Evolutionary conservation across 1,284 basidiomycete species (phyloP).

Genomic region (Tilletia horrida): DNA sequence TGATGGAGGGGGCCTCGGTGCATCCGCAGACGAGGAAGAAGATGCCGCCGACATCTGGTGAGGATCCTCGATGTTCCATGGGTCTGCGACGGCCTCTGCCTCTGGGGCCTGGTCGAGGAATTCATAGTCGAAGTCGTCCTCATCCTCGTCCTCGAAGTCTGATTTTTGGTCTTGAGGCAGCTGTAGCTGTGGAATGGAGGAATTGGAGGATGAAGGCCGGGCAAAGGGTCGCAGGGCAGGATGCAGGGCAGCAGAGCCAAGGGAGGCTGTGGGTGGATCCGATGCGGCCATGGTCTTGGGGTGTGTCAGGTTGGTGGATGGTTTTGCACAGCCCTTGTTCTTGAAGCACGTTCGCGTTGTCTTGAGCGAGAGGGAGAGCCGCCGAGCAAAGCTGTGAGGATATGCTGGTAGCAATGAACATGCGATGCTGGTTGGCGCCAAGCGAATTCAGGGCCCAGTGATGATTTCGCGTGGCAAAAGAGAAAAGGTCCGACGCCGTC

Average conservation of each 20-base stretch:
- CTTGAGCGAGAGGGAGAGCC: no score
- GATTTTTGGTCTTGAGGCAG: background rate
- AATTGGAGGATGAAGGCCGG: background rate
- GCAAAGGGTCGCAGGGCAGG: slow-evolving; percentile 10
- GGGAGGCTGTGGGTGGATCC: background rate
- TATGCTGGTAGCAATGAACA: no score
- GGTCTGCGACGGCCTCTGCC: no score
- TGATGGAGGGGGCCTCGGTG: background rate
- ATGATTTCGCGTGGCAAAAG: no score
- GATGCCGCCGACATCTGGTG: no score
- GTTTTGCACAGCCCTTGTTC: no score
- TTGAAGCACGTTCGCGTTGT: no score
- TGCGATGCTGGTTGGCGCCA: no score
- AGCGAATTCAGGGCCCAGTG: no score
- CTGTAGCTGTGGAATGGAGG: slow-evolving; percentile 1
- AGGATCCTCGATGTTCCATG: no score
- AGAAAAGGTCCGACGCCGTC: no score
- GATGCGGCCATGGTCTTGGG: background rate
- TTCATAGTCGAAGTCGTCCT: background rate
- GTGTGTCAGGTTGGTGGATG: background rate
- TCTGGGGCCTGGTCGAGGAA: background rate
- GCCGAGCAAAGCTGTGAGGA: no score
- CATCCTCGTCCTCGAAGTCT: slow-evolving; percentile 1
- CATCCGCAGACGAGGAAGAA: background rate
- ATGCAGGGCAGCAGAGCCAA: background rate